Base-by-base conservation (phyloP, 345 rosid genomes). In the Diplotaxis tenuifolia region DNA sequence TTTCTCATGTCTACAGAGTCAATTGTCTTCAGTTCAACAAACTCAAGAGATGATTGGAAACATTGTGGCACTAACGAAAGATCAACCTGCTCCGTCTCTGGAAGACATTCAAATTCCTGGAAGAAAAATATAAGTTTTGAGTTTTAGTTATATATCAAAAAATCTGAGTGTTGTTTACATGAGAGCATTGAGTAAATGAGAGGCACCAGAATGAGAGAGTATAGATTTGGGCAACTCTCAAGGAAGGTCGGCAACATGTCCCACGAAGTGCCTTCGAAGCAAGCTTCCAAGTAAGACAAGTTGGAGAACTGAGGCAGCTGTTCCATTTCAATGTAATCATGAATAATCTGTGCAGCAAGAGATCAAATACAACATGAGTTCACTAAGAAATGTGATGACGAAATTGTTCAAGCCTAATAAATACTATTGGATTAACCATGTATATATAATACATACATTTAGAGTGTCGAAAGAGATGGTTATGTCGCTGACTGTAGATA, bases 21-120 rank as follows among this genome's bases (percentile, higher is more conserved):
- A 42, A 42, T 1, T n/a, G 50, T 42, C 18, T 42, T 42, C 18
- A 42, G 18, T n/a, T 42, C 38, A 75, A 68, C 68, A 68, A 60
- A 61, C 68, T 75, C 74, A 25, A 75, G 49, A 9, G 73, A 60
- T 60, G 73, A 75, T 11, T n/a, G 5, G 16, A 74, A 74, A 67
- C 78, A 74, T 19, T 32, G 54, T 45, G 78, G 70, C 36, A 75
- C 64, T 53, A 1, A 14, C 12, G 49, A 28, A 27, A 75, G 65
- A 19, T 38, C 74, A 38, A 62, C 2, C 32, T 62, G 25, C 38
- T 40, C 55, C 15, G 36, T 19, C 2, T 54, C 64, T 29, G 58
- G 64, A 19, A 75, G 57, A 23, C 34, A 27, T 2, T 68, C 69
- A 68, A 61, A 62, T 40, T 68, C 68, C 78, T 74, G 23, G 15